phyloP scores from a whole-genome alignment of 169 alveolate genomes.

The Fabrea salina region DNA sequence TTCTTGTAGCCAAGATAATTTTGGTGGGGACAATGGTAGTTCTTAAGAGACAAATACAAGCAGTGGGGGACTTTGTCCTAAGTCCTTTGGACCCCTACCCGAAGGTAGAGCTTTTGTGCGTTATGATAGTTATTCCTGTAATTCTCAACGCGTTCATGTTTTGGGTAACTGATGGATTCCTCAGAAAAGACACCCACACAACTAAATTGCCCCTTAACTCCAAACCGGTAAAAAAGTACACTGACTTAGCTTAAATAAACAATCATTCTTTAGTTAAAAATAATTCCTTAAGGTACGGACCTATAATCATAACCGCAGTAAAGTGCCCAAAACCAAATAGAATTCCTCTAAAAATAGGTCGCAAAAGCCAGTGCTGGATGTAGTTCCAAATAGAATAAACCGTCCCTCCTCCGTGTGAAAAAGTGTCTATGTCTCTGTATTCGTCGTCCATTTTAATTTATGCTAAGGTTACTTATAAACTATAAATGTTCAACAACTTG shows the following conservation, averaged over 20 bases:
- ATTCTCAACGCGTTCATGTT: slow-evolving; percentile 19
- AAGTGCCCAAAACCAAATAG: too few species aligned
- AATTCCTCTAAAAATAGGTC: too few species aligned
- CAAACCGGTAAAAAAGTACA: background rate
- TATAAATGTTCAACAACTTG: too few species aligned
- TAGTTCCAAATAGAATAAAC: too few species aligned
- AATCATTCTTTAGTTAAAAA: too few species aligned
- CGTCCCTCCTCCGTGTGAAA: too few species aligned
- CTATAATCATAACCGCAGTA: too few species aligned
- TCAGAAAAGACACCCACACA: slow-evolving; percentile 24
- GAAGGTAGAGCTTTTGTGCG: background rate
- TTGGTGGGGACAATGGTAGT: background rate
- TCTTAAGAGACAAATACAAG: background rate
- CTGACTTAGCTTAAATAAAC: background rate
- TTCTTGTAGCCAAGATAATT: background rate
- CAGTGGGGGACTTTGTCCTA: slow-evolving; percentile 5
- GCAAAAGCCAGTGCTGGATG: too few species aligned
- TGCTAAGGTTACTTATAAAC: too few species aligned
- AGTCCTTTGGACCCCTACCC: slow-evolving; percentile 1
- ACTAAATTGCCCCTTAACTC: background rate
- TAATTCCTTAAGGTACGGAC: too few species aligned
- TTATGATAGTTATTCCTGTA: slow-evolving; percentile 32
- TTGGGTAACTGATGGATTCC: slow-evolving; percentile 33
- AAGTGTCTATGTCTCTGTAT: too few species aligned
- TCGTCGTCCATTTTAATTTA: too few species aligned